These are phyloP conservation scores for Puccinia hordei DNA, from an alignment of 1,284 basidiomycete genomes.

Conservation along the genomic window DNA sequence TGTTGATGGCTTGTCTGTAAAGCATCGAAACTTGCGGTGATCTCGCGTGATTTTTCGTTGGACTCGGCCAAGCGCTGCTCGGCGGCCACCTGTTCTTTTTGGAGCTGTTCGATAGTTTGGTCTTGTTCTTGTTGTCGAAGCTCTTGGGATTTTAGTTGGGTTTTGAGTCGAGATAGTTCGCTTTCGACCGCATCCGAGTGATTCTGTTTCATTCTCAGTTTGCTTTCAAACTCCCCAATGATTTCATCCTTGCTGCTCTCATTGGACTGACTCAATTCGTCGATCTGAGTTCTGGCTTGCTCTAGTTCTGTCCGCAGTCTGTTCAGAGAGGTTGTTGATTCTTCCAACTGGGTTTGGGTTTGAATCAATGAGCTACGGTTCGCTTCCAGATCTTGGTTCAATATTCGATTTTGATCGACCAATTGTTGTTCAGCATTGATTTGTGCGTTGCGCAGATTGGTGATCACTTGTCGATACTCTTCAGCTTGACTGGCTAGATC, in stretches of 20 bases:
- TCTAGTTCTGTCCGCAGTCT: constrained; percentile 23
- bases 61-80: constrained; percentile 21
- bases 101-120: constrained; percentile 14
- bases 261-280: constrained; percentile 34
- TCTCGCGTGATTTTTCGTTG: not conserved
- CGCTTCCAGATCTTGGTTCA: constrained; percentile 33
- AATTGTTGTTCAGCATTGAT: constrained; percentile 23
- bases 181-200: constrained; percentile 46
- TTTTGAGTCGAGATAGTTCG: constrained; percentile 40
- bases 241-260: constrained; percentile 43
- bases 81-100: constrained; percentile 4
- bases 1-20: constrained; percentile 33
- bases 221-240: constrained; percentile 42
- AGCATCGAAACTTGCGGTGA: constrained; percentile 30
- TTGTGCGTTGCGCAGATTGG: constrained; percentile 10
- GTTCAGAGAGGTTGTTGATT: not conserved
- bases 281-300: constrained; percentile 13
- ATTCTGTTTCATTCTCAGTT: constrained; percentile 49
- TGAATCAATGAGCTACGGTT: not conserved
- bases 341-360: constrained; percentile 29
- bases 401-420: not conserved
- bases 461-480: constrained; percentile 34
- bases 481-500: constrained; percentile 29
- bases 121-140: constrained; percentile 19
- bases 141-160: constrained; percentile 33